A percentile compares a stretch with the other conserved stretches of the same genome.
phyloP scores from a whole-genome alignment of 192 early-diverging fungal species.

The Coemansia sp. region DNA sequence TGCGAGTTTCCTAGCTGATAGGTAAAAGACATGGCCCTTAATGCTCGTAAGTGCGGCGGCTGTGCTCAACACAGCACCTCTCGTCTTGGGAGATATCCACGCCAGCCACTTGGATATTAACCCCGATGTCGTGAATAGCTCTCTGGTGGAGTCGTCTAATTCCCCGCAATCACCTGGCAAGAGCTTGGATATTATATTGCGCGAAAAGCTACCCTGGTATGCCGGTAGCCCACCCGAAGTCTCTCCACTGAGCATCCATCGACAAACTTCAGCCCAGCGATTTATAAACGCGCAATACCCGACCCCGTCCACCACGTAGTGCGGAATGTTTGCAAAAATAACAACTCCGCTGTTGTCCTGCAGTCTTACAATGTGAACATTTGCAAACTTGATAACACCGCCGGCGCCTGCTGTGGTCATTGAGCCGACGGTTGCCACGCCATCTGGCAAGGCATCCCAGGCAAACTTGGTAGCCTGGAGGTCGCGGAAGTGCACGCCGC shows the following conservation, averaged over 20 bases:
- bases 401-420: background rate
- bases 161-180: background rate
- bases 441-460: slow-evolving; percentile 16
- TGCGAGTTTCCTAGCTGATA: background rate
- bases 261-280: slow-evolving; percentile 19
- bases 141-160: background rate
- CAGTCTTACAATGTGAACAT: slow-evolving; percentile 7
- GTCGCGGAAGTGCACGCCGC: background rate
- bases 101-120: slow-evolving; percentile 10
- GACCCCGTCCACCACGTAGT: slow-evolving; percentile 13
- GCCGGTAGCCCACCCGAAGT: background rate
- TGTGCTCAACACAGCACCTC: background rate
- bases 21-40: slow-evolving; percentile 17
- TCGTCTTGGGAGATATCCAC: slow-evolving; percentile 11
- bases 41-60: background rate
- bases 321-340: slow-evolving; percentile 2
- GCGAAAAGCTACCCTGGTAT: background rate
- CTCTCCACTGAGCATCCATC: background rate
- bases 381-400: background rate
- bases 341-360: slow-evolving; percentile 23
- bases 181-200: background rate
- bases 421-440: background rate
- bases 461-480: background rate
- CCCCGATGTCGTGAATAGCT: background rate
- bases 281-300: slow-evolving; percentile 19